These are phyloP conservation scores for Neofusicoccum kwambonambiense DNA, from an alignment of 2,329 filamentous ascomycete genomes.

Conservation along the genomic window DNA sequence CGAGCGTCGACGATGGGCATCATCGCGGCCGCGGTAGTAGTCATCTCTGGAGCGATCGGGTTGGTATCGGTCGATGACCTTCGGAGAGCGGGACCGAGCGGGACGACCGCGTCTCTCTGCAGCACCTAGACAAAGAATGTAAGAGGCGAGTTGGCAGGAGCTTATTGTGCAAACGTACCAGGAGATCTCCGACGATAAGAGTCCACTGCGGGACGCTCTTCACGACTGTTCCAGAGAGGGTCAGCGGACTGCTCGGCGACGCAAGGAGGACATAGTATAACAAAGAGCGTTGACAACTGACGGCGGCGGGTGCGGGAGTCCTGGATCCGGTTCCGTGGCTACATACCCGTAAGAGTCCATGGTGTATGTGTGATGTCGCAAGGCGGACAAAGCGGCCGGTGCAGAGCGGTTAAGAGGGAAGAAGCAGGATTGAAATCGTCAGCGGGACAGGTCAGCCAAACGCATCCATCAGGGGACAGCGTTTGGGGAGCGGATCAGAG, in stretches of 20 bases:
- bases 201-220: conserved; percentile 44
- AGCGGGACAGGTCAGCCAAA: conserved; percentile 13
- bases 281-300: conserved; percentile 14
- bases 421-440: not conserved
- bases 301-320: not conserved
- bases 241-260: not conserved
- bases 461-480: conserved; percentile 25
- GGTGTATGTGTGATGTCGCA: not conserved
- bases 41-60: conserved; percentile 69
- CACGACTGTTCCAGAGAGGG: conserved; percentile 45
- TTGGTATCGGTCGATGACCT: conserved; percentile 72
- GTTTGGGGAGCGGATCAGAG: conserved; percentile 26
- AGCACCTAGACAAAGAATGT: not conserved
- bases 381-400: not conserved
- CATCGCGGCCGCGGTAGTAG: conserved; percentile 62
- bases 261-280: not conserved
- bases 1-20: conserved; percentile 58
- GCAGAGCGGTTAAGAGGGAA: not conserved
- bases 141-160: not conserved
- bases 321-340: conserved; percentile 8
- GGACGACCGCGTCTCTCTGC: conserved; percentile 23
- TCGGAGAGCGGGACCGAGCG: conserved; percentile 68
- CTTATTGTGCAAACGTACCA: conserved; percentile 54
- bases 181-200: conserved; percentile 63
- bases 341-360: conserved; percentile 42